A percentile compares a stretch with the other conserved stretches of the same genome.
Conservation (phyloP, 371 early-diverging fungal species). For the Circinella minor region DNA sequence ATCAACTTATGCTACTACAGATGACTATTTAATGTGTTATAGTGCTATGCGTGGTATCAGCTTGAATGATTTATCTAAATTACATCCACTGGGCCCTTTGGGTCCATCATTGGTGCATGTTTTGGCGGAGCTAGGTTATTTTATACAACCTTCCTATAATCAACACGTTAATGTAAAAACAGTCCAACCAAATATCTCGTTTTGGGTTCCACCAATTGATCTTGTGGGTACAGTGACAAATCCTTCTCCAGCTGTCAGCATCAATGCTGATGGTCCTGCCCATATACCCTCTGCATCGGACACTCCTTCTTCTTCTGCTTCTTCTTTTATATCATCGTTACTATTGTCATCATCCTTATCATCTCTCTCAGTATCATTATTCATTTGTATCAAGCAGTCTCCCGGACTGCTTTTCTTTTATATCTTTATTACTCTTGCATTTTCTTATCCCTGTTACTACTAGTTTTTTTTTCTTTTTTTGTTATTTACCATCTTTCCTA, state of each 20-base stretch:
- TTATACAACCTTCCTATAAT: conserved; percentile 14
- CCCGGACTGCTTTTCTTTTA: background rate
- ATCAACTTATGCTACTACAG: conserved; percentile 22
- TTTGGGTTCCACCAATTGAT: conserved; percentile 35
- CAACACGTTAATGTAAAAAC: conserved; percentile 11
- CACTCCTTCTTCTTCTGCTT: conserved; percentile 12
- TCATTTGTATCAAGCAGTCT: background rate
- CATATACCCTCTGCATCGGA: conserved; percentile 19
- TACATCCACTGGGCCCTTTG: conserved; percentile 40
- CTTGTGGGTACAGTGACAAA: conserved; percentile 34
- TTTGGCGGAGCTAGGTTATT: conserved; percentile 50
- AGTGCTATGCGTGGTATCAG: conserved; percentile 25
- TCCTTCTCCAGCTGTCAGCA: conserved; percentile 31
- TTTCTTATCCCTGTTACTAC: conserved; percentile 1
- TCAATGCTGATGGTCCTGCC: conserved; percentile 33
- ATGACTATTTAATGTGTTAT: conserved; percentile 53
- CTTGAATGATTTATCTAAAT: conserved; percentile 1
- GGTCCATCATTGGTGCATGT: conserved; percentile 43
- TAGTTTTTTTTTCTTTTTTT: background rate
- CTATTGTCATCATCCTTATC: conserved; percentile 8
- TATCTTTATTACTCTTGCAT: conserved; percentile 10
- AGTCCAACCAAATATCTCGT: conserved; percentile 23
- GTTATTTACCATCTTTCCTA: background rate
- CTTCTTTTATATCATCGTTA: background rate
- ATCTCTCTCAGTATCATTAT: background rate